A percentile compares a stretch with the other conserved stretches of the same genome.
phyloP scores from a whole-genome alignment of 768 basidiomycete genomes.

The Naganishia onofrii region DNA sequence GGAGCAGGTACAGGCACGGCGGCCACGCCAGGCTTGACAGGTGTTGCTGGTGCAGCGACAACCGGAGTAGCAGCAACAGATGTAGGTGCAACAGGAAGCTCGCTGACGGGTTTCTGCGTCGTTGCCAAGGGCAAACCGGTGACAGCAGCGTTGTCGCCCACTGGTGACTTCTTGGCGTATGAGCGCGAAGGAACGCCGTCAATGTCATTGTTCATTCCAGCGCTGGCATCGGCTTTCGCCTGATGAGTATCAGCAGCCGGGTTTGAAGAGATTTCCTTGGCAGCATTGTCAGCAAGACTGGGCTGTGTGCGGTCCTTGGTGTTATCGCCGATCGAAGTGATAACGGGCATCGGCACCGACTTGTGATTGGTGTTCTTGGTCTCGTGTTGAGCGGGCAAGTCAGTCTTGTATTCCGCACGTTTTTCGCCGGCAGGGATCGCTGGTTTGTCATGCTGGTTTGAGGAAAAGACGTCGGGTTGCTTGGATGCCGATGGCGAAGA shows the following conservation, averaged over 20 bases:
- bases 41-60: constrained; percentile 5
- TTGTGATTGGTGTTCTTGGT: constrained; percentile 44
- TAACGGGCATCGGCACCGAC: constrained; percentile 44
- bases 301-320: constrained; percentile 46
- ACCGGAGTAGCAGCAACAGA: constrained; percentile 34
- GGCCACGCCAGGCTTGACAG: constrained; percentile 12
- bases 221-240: constrained; percentile 43
- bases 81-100: constrained; percentile 16
- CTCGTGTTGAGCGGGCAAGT: constrained; percentile 48
- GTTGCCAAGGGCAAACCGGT: constrained; percentile 22
- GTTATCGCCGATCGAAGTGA: constrained; percentile 42
- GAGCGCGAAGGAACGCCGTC: constrained; percentile 25
- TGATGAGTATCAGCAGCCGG: constrained; percentile 39
- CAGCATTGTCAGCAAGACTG: constrained; percentile 33
- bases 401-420: constrained; percentile 34
- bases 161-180: constrained; percentile 24
- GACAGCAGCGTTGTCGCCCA: constrained; percentile 17
- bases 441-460: constrained; percentile 26
- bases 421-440: background rate
- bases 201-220: constrained; percentile 25
- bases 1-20: constrained; percentile 22
- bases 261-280: constrained; percentile 35
- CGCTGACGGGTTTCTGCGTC: constrained; percentile 26
- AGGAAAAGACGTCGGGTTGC: constrained; percentile 29
- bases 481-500: constrained; percentile 19